Evolutionary conservation across 1,139 yeast genomes (phyloP).

Genomic region (Pichia sp.): DNA sequence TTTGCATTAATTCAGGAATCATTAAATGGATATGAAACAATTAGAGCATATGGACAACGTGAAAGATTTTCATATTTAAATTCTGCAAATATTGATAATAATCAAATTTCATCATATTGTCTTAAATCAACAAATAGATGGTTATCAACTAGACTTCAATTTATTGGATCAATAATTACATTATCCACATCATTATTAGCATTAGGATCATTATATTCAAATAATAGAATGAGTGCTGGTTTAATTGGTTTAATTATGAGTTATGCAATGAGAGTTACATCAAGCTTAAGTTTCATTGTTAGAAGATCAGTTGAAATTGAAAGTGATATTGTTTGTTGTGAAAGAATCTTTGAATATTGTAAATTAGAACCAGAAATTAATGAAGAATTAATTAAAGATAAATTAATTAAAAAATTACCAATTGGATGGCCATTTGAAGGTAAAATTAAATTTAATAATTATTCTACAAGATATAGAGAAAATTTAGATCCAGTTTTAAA

Average conservation of each 20-base stretch:
- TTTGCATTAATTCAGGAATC: conserved; percentile 62
- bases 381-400: conserved; percentile 24
- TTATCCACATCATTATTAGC: conserved; percentile 53
- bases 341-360: conserved; percentile 67
- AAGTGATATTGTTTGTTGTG: conserved; percentile 69
- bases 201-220: conserved; percentile 39
- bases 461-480: conserved; percentile 58
- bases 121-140: conserved; percentile 64
- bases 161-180: conserved; percentile 60
- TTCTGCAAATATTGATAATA: conserved; percentile 38
- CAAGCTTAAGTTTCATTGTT: conserved; percentile 54
- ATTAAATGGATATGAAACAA: conserved; percentile 53
- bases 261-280: conserved; percentile 61
- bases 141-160: conserved; percentile 64
- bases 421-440: conserved; percentile 60
- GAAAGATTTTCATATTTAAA: conserved; percentile 43
- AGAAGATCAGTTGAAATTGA: conserved; percentile 68
- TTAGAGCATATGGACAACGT: conserved; percentile 48
- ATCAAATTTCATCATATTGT: conserved; percentile 57
- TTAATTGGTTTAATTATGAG: conserved; percentile 70
- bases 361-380: conserved; percentile 56
- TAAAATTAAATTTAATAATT: conserved; percentile 46
- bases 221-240: conserved; percentile 53
- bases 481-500: conserved; percentile 55
- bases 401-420: conserved; percentile 32